Evolutionary conservation across 139 green algal species (phyloP), one percentile per base, ranked within the genome.

Genomic region (Edaphochlamys debaryana): DNA sequence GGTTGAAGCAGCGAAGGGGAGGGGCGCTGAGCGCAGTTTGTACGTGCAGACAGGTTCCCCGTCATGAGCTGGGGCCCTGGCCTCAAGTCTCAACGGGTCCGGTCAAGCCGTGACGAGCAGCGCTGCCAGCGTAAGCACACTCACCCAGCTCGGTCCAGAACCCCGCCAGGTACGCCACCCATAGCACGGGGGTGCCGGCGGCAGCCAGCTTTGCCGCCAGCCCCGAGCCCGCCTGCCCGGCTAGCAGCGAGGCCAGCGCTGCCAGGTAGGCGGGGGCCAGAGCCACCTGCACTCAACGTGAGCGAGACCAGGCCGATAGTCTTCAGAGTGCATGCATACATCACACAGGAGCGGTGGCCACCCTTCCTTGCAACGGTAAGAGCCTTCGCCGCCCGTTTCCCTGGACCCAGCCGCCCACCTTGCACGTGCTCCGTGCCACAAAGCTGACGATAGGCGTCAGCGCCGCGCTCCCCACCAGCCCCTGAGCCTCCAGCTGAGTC

Each of bases 381-480:
- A n/a, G n/a, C n/a, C n/a, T n/a, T n/a, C n/a, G n/a, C n/a, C n/a
- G n/a, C n/a, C n/a, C n/a, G n/a, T n/a, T n/a, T n/a, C 54, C 54
- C 54, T 63, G 4, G 54, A 27, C 17, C 52, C 34, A 32, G 2
- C 38, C 2, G 0, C 74, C 7, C 74, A 81, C 74, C 74, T 81
- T 81, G 74, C 60, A 38, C 30, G 74, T 81, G 60, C 74, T 81
- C 3, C 74, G 60, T 60, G 74, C 74, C 56, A 81, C 62, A 17
- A 81, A 81, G 74, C 60, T 72, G 56, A 81, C 34, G 4, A 71
- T 60, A 5, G 74, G 60, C 40, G 40, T 23, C 30, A 81, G 54
- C 40, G 74, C 74, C 40, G 58, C 74, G 0, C n/a, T 13, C 0
- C 58, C 74, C 40, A 41, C 58, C n/a, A 41, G 15, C 15, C 74